Evolutionary conservation across 345 rosid species (phyloP).

Genomic region (Citrus inodora): DNA sequence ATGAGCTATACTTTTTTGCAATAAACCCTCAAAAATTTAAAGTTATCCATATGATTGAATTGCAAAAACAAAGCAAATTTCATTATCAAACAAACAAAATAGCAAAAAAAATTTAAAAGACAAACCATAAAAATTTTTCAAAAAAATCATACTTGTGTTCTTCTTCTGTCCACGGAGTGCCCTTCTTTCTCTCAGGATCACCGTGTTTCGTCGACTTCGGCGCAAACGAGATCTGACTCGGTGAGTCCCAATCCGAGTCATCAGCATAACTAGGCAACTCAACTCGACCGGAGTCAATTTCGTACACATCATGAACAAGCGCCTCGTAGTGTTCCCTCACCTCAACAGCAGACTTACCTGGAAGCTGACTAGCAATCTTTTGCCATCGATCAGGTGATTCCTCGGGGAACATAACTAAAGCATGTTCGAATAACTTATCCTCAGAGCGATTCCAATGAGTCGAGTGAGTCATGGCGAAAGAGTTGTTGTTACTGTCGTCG

Average conservation of each 20-base stretch:
- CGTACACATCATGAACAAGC: constrained; percentile 51
- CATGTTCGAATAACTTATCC: constrained; percentile 71
- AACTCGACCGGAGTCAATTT: constrained; percentile 70
- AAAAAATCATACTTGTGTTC: constrained; percentile 40
- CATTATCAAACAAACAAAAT: too few species aligned
- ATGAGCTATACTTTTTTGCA: too few species aligned
- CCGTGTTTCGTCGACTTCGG: constrained; percentile 11
- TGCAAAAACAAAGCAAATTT: too few species aligned
- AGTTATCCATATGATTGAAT: too few species aligned
- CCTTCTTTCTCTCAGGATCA: constrained; percentile 63
- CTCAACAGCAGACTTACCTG: constrained; percentile 43
- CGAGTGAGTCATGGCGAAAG: constrained; percentile 1
- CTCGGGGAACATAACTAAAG: constrained; percentile 55
- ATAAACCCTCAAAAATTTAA: too few species aligned
- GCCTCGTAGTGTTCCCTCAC: constrained; percentile 58
- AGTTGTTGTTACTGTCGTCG: not conserved
- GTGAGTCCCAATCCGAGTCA: constrained; percentile 33
- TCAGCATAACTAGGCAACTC: constrained; percentile 57
- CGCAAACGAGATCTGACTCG: constrained; percentile 43
- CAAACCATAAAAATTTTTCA: not conserved
- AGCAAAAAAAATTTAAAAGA: too few species aligned
- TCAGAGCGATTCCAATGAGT: constrained; percentile 56
- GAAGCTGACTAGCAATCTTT: constrained; percentile 44
- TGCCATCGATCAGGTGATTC: constrained; percentile 62
- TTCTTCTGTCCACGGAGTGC: constrained; percentile 67